phyloP scores from a whole-genome alignment of 1,284 basidiomycete species.

The Pterulicium gracile region DNA sequence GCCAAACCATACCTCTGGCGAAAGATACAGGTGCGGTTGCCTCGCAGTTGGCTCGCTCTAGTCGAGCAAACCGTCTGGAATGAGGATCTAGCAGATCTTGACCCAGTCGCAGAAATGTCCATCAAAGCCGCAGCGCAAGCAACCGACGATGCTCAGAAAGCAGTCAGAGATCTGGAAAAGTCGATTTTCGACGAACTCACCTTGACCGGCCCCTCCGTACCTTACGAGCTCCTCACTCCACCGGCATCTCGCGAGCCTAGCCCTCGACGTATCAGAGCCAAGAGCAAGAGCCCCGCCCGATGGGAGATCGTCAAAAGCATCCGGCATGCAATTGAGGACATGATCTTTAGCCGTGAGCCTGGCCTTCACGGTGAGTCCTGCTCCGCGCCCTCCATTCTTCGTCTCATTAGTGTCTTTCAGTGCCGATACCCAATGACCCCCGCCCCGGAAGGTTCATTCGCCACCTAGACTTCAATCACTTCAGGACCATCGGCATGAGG shows the following conservation, averaged over 20 bases:
- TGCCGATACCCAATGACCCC: slow-evolving; percentile 61
- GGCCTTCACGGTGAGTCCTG: slow-evolving; percentile 54
- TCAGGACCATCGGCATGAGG: slow-evolving; percentile 90
- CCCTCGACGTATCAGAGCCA: slow-evolving; percentile 57
- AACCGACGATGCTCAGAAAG: slow-evolving; percentile 33
- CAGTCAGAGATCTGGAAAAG: slow-evolving; percentile 43
- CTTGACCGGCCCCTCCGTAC: slow-evolving; percentile 53
- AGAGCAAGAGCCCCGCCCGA: slow-evolving; percentile 68
- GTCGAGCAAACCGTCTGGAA: slow-evolving; percentile 65
- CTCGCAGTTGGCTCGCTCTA: slow-evolving; percentile 68
- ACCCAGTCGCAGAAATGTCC: slow-evolving; percentile 49
- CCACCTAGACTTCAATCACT: slow-evolving; percentile 86
- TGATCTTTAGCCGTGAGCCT: slow-evolving; percentile 48
- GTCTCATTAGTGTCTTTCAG: slow-evolving; percentile 24
- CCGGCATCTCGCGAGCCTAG: slow-evolving; percentile 71
- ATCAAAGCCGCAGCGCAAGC: slow-evolving; percentile 52
- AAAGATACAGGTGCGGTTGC: slow-evolving; percentile 68
- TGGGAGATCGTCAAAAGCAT: slow-evolving; percentile 73
- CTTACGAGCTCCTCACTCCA: slow-evolving; percentile 63
- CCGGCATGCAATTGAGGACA: slow-evolving; percentile 59
- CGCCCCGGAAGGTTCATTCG: slow-evolving; percentile 68
- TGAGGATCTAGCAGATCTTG: slow-evolving; percentile 56
- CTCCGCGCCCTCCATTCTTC: slow-evolving; percentile 6
- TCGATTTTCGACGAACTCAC: slow-evolving; percentile 44
- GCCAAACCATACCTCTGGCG: slow-evolving; percentile 77